Base-by-base conservation (phyloP, 805 yeast species). In the Cyberlindnera euphorbiiphila region DNA sequence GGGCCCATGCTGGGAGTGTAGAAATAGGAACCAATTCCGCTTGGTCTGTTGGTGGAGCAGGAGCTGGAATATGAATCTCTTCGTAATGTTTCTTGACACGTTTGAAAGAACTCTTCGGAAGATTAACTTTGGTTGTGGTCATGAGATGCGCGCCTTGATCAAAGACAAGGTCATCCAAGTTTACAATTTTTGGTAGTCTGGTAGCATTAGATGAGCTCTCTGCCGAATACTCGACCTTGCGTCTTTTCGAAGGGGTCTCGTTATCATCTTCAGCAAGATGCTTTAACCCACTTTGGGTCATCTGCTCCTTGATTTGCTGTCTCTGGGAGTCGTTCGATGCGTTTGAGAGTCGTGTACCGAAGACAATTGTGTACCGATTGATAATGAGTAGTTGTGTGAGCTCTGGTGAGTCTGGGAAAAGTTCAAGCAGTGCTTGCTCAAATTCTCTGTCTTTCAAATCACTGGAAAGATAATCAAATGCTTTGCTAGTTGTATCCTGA, bases 21-120 rank as follows among this genome's bases (percentile, higher is more conserved):
- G 74, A 36, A 2, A 86, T 76, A 3, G 75, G 62, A 4, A 86
- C 77, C 9, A 84, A 58, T 13, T 62, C 48, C 16, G 54, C 53
- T 18, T 58, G 61, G 31, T 62, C 64, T 2, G 59, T 61, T 4
- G 77, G 69, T 18, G 71, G 68, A 12, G 62, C 57, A 0, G 96
- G 96, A 0, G 96, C 81, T 0, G 98, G 98, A n/a, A 93, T 76
- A 45, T 81, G 88, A 25, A 89, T 85, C 50, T 87, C 94, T 54
- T 91, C 98, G 61, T 91, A 91, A 5, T 74, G 63, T 41, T 75
- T 78, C 46, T 79, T 79, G 10, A 76, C 74, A 42, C 84, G 75
- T 52, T 85, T 87, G 56, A 76, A 84, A 0, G 98, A 84, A 4
- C 95, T 95, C 41, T 72, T 72, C 0, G 98, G 98, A 4, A 93